Percentiles rank a stretch among this genome's conserved stretches.
These are phyloP conservation scores for Colletotrichum echinochloae DNA, from an alignment of 2,329 filamentous ascomycete genomes.

Conservation along the genomic window DNA sequence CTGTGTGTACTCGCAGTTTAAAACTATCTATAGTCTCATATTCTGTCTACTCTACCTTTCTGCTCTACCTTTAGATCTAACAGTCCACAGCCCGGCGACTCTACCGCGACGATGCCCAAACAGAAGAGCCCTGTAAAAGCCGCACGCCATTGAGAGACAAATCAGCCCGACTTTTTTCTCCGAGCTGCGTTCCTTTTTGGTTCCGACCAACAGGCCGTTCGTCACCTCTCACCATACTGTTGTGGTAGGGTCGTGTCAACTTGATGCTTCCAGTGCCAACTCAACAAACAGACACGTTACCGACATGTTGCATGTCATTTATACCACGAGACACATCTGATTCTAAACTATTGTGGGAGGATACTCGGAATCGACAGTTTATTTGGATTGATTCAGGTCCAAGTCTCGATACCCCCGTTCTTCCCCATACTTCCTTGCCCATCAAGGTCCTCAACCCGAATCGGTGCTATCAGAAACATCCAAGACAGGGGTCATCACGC, in stretches of 20 bases:
- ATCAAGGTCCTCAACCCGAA: constrained; percentile 33
- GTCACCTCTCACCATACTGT: neutral
- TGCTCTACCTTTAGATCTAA: too few species aligned
- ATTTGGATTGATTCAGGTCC: constrained; percentile 14
- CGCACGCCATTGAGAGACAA: too few species aligned
- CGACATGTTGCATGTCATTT: neutral
- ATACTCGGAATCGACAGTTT: too few species aligned
- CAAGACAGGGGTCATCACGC: constrained; percentile 32
- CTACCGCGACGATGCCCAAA: neutral
- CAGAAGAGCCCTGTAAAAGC: neutral
- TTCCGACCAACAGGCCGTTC: neutral
- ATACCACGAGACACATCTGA: too few species aligned
- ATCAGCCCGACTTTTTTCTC: neutral
- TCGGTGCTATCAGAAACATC: constrained; percentile 27
- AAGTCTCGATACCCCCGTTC: constrained; percentile 8
- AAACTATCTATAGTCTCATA: too few species aligned
- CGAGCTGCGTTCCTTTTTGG: too few species aligned
- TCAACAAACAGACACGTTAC: neutral
- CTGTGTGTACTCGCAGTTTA: too few species aligned
- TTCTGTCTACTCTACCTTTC: too few species aligned
- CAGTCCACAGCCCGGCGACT: neutral
- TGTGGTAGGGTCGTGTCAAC: neutral
- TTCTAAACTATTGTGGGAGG: neutral
- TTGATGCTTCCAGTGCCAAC: neutral
- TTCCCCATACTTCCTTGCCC: constrained; percentile 23